Evolutionary conservation across 2,329 filamentous ascomycete genomes (phyloP), one percentile per base, ranked within the genome.

Genomic region (Colletotrichum sp.): DNA sequence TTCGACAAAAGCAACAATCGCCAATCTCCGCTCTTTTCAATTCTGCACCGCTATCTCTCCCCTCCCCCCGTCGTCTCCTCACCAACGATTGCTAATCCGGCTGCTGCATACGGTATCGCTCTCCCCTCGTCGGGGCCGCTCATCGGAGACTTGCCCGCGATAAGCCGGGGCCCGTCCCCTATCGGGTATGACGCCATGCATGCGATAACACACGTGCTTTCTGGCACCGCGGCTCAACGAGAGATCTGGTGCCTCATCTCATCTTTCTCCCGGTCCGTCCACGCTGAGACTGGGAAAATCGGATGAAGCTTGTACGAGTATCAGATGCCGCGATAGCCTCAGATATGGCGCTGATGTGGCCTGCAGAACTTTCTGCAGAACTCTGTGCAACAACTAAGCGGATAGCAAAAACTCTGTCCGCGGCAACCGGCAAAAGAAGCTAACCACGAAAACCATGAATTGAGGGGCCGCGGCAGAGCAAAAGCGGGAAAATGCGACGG

Each of bases 131-230:
- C 63, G 62, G 73, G 52, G 39, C 36, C 57, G 44, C 44, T 59
- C 73, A 39, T 68, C 69, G 73, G 69, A 68, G 30, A 72, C 39
- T 72, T 72, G 73, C 63, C 69, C 63, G 73, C 69, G 63, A 72
- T 68, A 72, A 72, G 73, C 25, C 72, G 16, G 19, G 63, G 7
- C 13, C 22, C 30, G 30, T 29, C n/a, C 32, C 16, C 59, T 72
- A 68, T 72, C 72, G 62, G 39, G 15, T 12, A 29, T 63, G 63
- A 75, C 69, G 73, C 69, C 55, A 75, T 72, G 52, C 27, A 5
- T 5, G 63, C 27, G 39, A 66, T 19, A 52, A 27, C 25, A 44
- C 69, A 75, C 73, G 73, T 75, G 73, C 72, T 64, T 8, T 2
- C 62, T 64, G 22, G 15, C 27, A 30, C 32, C 34, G 62, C 32